Evolutionary conservation across 31 red algal species (phyloP).

Genomic region (Porphyra umbilicalis): DNA sequence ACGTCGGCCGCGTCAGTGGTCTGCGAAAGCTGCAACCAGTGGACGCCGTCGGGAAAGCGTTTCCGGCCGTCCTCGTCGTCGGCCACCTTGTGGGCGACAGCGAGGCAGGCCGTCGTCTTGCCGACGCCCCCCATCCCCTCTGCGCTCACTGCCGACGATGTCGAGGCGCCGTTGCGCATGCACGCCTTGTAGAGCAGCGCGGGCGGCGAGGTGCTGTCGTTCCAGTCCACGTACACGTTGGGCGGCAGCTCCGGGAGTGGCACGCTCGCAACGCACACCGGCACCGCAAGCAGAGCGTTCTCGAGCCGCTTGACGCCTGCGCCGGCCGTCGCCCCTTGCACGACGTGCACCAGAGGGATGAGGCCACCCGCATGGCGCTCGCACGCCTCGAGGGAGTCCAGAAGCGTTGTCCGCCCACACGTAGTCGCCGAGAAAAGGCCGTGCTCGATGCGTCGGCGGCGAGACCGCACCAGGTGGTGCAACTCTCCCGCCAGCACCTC

Average conservation of each 20-base stretch:
- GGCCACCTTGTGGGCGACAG: neutral
- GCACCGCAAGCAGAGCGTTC: neutral
- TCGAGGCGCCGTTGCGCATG: neutral
- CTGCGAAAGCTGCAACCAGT: neutral
- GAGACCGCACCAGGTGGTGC: no score
- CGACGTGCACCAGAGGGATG: no score
- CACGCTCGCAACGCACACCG: no score
- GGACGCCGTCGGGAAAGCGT: neutral
- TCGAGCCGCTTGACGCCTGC: no score
- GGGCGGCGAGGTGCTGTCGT: neutral
- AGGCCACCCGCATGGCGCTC: no score
- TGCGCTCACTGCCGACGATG: neutral
- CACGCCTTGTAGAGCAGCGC: neutral
- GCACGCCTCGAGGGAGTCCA: no score
- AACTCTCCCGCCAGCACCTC: no score
- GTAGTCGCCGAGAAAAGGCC: no score
- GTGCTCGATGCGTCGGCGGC: no score
- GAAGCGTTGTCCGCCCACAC: no score
- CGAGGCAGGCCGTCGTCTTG: neutral
- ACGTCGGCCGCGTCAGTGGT: neutral
- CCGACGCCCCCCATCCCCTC: no score
- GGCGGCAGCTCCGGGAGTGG: neutral
- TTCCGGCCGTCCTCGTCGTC: neutral
- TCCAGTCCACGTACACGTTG: neutral
- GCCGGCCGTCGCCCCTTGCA: no score